A percentile compares a stretch with the other conserved stretches of the same genome.
Evolutionary conservation across 129 eudicot genomes (phyloP).

Genomic region (Pseudognaphalium luteoalbum): DNA sequence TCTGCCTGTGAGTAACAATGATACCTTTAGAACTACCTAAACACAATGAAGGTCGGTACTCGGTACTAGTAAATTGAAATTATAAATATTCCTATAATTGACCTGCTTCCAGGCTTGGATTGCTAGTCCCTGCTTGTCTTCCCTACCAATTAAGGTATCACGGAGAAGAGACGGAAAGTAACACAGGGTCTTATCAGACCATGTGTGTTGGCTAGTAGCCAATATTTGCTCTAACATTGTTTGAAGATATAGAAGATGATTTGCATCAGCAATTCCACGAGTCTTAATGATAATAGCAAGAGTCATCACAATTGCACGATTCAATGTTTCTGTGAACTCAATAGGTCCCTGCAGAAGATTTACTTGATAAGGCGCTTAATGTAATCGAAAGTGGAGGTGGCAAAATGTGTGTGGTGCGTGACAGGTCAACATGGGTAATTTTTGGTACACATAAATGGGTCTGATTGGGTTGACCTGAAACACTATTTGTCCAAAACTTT

Average conservation of each 20-base stretch:
- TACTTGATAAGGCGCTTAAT: background rate
- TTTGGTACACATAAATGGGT: background rate
- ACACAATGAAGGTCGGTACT: background rate
- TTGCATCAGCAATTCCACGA: conserved; percentile 92
- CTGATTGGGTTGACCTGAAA: too few relatives aligned
- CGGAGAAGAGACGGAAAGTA: conserved; percentile 76
- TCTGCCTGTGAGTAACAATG: conserved; percentile 66
- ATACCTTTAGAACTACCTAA: background rate
- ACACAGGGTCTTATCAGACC: conserved; percentile 93
- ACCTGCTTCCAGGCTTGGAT: conserved; percentile 97
- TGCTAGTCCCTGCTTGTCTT: conserved; percentile 71
- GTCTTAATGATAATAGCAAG: conserved; percentile 94
- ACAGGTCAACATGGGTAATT: background rate
- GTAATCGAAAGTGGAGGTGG: background rate
- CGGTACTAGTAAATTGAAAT: too few relatives aligned
- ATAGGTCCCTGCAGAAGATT: conserved; percentile 78
- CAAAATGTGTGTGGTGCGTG: background rate
- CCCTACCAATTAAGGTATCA: conserved; percentile 71
- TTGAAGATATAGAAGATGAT: conserved; percentile 83
- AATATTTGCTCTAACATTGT: conserved; percentile 88
- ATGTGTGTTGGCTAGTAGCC: conserved; percentile 79
- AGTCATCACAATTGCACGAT: conserved; percentile 63
- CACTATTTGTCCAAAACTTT: too few relatives aligned
- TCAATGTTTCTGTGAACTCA: conserved; percentile 91
- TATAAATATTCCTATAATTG: background rate